phyloP scores from a whole-genome alignment of 75 land plant species.

The Adiantum capillusveneris region DNA sequence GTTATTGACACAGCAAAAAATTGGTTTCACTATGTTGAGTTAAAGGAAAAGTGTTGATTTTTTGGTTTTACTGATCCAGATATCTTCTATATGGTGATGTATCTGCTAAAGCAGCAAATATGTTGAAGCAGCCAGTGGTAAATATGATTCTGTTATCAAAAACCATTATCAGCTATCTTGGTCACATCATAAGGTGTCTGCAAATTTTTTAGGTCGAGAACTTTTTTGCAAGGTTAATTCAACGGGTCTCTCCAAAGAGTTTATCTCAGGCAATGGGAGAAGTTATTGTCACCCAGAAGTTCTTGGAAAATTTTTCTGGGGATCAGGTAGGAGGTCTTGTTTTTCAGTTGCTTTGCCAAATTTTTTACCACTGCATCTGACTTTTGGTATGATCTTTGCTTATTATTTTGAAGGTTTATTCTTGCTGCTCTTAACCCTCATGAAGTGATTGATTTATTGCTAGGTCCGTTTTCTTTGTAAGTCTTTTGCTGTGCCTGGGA shows the following conservation, averaged over 20 bases:
- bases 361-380: too few species aligned
- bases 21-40: too few species aligned
- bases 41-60: too few species aligned
- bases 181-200: too few species aligned
- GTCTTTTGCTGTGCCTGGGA: constrained; percentile 95
- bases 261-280: constrained; percentile 80
- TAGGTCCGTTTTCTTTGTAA: constrained; percentile 92
- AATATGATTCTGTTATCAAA: neutral
- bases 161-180: too few species aligned
- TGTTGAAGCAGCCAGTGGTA: constrained; percentile 77
- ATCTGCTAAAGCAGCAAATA: constrained; percentile 69
- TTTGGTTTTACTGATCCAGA: too few species aligned
- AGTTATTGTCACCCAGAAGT: constrained; percentile 83
- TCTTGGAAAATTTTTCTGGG: constrained; percentile 93
- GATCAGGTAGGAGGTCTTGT: constrained; percentile 82
- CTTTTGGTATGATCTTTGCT: too few species aligned
- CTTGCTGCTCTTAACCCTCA: too few species aligned
- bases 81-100: constrained; percentile 85
- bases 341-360: neutral
- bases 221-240: constrained; percentile 82
- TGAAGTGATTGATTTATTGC: constrained; percentile 9
- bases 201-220: constrained; percentile 46
- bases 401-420: too few species aligned
- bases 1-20: too few species aligned
- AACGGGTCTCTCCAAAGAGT: constrained; percentile 98